These are phyloP conservation scores for Aspergillus cejpii DNA, from an alignment of 2,329 filamentous ascomycete genomes.

Conservation along the genomic window DNA sequence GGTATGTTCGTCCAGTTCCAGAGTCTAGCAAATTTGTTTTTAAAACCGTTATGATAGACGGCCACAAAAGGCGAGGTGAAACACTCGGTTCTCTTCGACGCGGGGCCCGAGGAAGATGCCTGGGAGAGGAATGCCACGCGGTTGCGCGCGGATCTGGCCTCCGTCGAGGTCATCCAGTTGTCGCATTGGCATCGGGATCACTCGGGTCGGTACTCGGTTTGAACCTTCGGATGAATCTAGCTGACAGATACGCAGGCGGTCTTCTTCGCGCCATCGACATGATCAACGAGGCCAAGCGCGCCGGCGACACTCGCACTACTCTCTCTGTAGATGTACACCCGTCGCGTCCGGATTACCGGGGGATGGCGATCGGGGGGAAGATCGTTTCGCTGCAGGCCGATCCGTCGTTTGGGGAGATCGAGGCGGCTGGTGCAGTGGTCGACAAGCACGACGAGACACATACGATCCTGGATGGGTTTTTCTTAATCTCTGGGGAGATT, in stretches of 20 bases:
- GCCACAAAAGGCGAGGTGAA: slow-evolving; percentile 41
- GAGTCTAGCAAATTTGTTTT: too few relatives aligned
- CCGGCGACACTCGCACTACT: slow-evolving; percentile 14
- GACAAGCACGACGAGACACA: slow-evolving; percentile 38
- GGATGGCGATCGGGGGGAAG: slow-evolving; percentile 38
- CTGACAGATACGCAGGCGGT: slow-evolving; percentile 34
- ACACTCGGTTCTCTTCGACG: slow-evolving; percentile 49
- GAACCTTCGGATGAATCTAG: background rate
- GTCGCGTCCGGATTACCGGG: slow-evolving; percentile 47
- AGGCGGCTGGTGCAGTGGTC: slow-evolving; percentile 38
- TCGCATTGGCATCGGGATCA: slow-evolving; percentile 54
- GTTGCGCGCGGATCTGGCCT: slow-evolving; percentile 38
- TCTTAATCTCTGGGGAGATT: slow-evolving; percentile 50
- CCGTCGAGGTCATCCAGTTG: slow-evolving; percentile 45
- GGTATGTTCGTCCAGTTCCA: slow-evolving; percentile 37
- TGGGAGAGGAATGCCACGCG: slow-evolving; percentile 48
- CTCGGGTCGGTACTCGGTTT: slow-evolving; percentile 35
- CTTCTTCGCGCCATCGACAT: slow-evolving; percentile 46
- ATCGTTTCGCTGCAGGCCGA: slow-evolving; percentile 49
- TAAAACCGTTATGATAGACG: too few relatives aligned
- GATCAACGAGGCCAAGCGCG: slow-evolving; percentile 41
- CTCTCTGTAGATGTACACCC: slow-evolving; percentile 49
- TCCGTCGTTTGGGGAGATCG: slow-evolving; percentile 46
- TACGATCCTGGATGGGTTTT: slow-evolving; percentile 46
- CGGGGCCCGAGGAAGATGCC: slow-evolving; percentile 47